A percentile compares a stretch with the other conserved stretches of the same genome.
Evolutionary conservation across 129 eudicot species (phyloP).

Genomic region (Oenanthe sinensis): DNA sequence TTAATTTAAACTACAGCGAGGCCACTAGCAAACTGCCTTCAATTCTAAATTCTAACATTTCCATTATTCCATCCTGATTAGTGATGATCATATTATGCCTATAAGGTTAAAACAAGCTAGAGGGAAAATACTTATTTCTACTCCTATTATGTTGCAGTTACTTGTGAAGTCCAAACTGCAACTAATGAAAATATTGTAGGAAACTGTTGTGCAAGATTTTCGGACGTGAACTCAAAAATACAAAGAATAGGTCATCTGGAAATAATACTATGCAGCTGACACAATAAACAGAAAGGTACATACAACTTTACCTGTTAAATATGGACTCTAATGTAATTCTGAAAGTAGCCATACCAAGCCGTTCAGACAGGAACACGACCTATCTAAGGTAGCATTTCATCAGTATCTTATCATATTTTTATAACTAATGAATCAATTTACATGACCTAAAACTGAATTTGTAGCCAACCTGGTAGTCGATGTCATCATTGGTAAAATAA

Average conservation of each 20-base stretch:
- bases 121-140: neutral
- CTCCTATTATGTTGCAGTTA: neutral
- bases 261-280: neutral
- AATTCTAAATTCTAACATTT: neutral
- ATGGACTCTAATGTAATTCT: conserved; percentile 53
- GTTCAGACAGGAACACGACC: conserved; percentile 57
- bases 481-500: conserved; percentile 58
- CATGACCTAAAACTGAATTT: neutral
- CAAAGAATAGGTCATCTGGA: neutral
- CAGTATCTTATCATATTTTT: conserved; percentile 12
- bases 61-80: neutral
- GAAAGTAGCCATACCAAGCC: conserved; percentile 76
- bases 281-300: neutral
- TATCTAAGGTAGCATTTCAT: conserved; percentile 25
- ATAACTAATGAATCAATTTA: neutral
- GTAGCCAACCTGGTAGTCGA: conserved; percentile 49
- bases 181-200: neutral
- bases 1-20: neutral
- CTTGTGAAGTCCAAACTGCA: neutral
- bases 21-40: neutral
- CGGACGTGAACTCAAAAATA: neutral
- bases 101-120: neutral
- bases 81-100: neutral
- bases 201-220: neutral
- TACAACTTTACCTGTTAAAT: conserved; percentile 40